A percentile compares a stretch with the other conserved stretches of the same genome.
These are phyloP conservation scores for Paecilomyces niveus DNA, from an alignment of 2,329 filamentous ascomycete genomes.

Conservation along the genomic window DNA sequence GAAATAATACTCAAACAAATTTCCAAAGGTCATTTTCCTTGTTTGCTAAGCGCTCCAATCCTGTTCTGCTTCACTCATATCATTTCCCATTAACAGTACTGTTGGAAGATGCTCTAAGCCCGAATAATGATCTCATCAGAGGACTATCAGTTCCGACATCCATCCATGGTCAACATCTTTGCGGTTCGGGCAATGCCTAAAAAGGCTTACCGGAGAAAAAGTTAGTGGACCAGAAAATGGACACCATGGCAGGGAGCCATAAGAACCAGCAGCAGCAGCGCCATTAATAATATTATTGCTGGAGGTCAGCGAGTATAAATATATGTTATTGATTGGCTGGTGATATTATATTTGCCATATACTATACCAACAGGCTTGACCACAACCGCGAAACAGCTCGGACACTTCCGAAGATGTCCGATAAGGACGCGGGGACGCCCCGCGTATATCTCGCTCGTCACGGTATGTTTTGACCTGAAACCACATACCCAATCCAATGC, in stretches of 20 bases:
- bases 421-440: constrained; percentile 30
- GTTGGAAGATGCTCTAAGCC: neutral
- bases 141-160: neutral
- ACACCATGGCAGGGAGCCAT: neutral
- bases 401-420: constrained; percentile 22
- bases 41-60: neutral
- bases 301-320: neutral
- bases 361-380: neutral
- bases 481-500: too few species aligned
- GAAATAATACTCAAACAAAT: too few species aligned
- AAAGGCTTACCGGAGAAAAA: neutral
- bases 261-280: neutral
- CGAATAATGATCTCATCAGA: neutral
- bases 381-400: neutral
- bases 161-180: neutral
- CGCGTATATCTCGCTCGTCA: constrained; percentile 33
- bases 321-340: neutral
- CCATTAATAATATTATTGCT: neutral
- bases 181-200: neutral
- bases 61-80: neutral
- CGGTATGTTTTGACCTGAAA: constrained; percentile 13
- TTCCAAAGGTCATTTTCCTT: neutral
- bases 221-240: neutral
- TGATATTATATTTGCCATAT: neutral
- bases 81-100: neutral